Conservation (phyloP, 2,329 filamentous ascomycete genomes). For the Emmonsiellopsis sp. region DNA sequence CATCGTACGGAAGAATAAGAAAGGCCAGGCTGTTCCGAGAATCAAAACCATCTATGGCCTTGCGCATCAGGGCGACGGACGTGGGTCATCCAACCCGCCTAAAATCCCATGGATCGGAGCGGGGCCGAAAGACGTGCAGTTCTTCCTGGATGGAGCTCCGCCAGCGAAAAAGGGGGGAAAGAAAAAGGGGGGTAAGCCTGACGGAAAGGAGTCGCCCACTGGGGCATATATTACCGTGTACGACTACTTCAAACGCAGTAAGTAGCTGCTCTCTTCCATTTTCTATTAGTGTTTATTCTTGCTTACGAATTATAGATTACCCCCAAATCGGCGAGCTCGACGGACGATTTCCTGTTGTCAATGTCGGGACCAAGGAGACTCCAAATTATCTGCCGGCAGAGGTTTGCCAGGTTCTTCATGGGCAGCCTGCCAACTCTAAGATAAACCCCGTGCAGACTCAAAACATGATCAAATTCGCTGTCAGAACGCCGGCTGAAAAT, state of each 20-base stretch:
- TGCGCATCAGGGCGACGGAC: conserved; percentile 33
- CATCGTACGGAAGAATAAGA: conserved; percentile 27
- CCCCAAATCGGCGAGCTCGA: conserved; percentile 23
- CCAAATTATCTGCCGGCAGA: conserved; percentile 61
- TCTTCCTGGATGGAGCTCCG: conserved; percentile 37
- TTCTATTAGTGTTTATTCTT: no score
- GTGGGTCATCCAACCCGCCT: conserved; percentile 25
- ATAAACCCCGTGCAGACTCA: conserved; percentile 54
- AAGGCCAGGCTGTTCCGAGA: conserved; percentile 23
- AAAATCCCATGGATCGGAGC: conserved; percentile 31
- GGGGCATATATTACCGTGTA: conserved; percentile 42
- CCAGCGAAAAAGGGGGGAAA: conserved; percentile 24
- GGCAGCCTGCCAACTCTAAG: conserved; percentile 55
- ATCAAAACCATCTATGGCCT: conserved; percentile 41
- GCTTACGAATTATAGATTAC: conserved; percentile 24
- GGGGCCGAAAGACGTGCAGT: conserved; percentile 45
- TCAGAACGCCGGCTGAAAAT: conserved; percentile 57
- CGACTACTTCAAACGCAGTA: conserved; percentile 41
- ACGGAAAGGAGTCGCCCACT: neutral
- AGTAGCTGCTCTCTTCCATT: conserved; percentile 11
- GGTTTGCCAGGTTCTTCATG: conserved; percentile 53
- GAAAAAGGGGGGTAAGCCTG: conserved; percentile 20
- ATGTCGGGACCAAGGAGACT: conserved; percentile 50
- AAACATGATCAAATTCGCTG: conserved; percentile 64
- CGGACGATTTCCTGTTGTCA: conserved; percentile 51